phyloP scores from a whole-genome alignment of 1,284 basidiomycete genomes.

The Phylloboletellus chloephorus region DNA sequence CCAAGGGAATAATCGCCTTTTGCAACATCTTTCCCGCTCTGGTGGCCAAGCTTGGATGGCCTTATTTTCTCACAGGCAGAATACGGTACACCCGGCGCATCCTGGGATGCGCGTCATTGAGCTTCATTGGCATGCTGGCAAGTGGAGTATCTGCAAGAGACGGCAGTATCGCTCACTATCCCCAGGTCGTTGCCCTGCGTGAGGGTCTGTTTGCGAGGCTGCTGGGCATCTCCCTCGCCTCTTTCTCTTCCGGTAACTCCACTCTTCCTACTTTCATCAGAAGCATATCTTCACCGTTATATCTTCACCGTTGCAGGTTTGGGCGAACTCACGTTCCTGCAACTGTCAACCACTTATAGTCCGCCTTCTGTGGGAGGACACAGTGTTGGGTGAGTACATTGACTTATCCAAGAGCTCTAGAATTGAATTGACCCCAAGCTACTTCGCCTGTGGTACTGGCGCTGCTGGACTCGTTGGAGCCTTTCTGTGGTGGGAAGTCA shows the following conservation, averaged over 20 bases:
- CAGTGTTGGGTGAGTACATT: conserved; percentile 56
- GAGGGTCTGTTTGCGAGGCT: conserved; percentile 67
- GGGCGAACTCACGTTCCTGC: conserved; percentile 92
- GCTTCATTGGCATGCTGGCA: conserved; percentile 80
- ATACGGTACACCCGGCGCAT: conserved; percentile 76
- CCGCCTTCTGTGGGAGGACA: conserved; percentile 66
- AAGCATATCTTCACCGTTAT: too few relatives aligned
- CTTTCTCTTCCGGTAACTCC: conserved; percentile 75
- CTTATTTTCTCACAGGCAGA: conserved; percentile 78
- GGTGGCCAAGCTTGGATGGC: conserved; percentile 88
- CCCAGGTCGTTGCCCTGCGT: conserved; percentile 77
- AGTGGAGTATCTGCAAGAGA: conserved; percentile 13
- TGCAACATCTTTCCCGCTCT: conserved; percentile 85
- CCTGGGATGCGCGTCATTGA: conserved; percentile 69
- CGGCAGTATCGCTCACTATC: background rate
- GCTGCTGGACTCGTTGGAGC: conserved; percentile 92
- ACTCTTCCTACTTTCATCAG: background rate
- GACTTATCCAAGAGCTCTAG: background rate
- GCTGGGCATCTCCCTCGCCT: conserved; percentile 84
- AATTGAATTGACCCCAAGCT: conserved; percentile 40
- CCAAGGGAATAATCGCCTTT: conserved; percentile 90
- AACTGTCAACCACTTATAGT: conserved; percentile 82
- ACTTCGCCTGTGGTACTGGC: conserved; percentile 90
- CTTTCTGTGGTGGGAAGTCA: conserved; percentile 90
- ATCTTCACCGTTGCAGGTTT: conserved; percentile 47